phyloP scores from a whole-genome alignment of 352 stramenopile species.

The Peronospora belbahrii region DNA sequence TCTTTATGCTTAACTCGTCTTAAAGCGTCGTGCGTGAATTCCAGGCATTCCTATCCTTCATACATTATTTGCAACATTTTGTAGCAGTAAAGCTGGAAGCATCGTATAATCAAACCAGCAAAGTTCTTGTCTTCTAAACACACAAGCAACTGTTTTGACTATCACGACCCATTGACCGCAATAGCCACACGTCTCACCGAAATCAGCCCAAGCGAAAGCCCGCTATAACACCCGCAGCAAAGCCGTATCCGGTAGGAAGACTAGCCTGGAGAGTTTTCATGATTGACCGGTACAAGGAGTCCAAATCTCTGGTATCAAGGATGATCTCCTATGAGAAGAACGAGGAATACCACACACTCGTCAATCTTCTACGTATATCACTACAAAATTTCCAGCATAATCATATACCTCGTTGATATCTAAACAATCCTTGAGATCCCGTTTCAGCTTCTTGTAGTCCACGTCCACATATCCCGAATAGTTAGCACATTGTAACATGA shows the following conservation, averaged over 20 bases:
- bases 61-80: too few species aligned
- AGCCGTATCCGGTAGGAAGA: constrained; percentile 68
- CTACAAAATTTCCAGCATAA: not conserved
- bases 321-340: constrained; percentile 48
- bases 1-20: too few species aligned
- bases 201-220: constrained; percentile 65
- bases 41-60: too few species aligned
- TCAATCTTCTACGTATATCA: not conserved
- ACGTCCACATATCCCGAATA: constrained; percentile 89
- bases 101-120: too few species aligned
- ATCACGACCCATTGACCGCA: too few species aligned
- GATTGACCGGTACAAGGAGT: constrained; percentile 64
- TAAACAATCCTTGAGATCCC: constrained; percentile 58
- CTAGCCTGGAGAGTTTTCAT: constrained; percentile 77
- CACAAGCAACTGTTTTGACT: too few species aligned
- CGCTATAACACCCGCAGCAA: constrained; percentile 60
- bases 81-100: too few species aligned
- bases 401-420: constrained; percentile 68
- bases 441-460: constrained; percentile 88
- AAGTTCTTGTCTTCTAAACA: too few species aligned
- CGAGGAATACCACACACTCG: not conserved
- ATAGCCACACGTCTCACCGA: not conserved
- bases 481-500: constrained; percentile 82
- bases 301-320: constrained; percentile 70
- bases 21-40: too few species aligned